Evolutionary conservation across 2,329 filamentous ascomycete genomes (phyloP), one percentile per base, ranked within the genome.

Genomic region (Phyllosticta ampelicida): DNA sequence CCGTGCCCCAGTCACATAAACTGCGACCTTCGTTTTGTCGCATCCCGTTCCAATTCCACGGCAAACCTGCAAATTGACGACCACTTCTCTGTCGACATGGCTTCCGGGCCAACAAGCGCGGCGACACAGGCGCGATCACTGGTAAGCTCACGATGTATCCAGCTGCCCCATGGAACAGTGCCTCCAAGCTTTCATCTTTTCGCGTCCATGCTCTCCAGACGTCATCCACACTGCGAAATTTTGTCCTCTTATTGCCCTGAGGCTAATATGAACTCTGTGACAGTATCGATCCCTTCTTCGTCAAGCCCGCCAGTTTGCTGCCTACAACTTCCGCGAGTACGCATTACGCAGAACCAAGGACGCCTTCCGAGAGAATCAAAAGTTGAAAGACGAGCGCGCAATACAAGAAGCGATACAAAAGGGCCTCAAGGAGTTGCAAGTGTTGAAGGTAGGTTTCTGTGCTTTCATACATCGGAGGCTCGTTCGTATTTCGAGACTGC

Each of bases 321-420:
- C 87, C 65, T 99, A 97, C 79, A 99, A 97, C 77, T 99, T 96
- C 80, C 85, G 94, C 75, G 92, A 96, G 73, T 99, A 99, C 74
- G 91, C 94, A 56, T 87, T 86, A 74, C 86, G 94, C 70, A 84
- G 92, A 73, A 96, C 94, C 71, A 83, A 82, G 71, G 94, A 97
- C 77, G 86, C 89, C 4, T 99, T 97, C 74, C 83, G 87, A 66
- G 90, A 95, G 72, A 81, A 95, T 73, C 81, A 83, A 73, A 71
- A 74, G 58, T 86, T 90, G 67, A 76, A 82, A 51, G 94, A 96
- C 69, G 80, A 83, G 63, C 80, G 89, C 62, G 79, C 80, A 75
- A 80, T 95, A 71, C 90, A 97, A 74, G 90, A 95, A 73, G 76
- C 96, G 66, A 81, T 97, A 65, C 90, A 96, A 74, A 87, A 89